A percentile compares a stretch with the other conserved stretches of the same genome.
Evolutionary conservation across 805 yeast genomes (phyloP).

Genomic region (Cyberlindnera misumaiensis): DNA sequence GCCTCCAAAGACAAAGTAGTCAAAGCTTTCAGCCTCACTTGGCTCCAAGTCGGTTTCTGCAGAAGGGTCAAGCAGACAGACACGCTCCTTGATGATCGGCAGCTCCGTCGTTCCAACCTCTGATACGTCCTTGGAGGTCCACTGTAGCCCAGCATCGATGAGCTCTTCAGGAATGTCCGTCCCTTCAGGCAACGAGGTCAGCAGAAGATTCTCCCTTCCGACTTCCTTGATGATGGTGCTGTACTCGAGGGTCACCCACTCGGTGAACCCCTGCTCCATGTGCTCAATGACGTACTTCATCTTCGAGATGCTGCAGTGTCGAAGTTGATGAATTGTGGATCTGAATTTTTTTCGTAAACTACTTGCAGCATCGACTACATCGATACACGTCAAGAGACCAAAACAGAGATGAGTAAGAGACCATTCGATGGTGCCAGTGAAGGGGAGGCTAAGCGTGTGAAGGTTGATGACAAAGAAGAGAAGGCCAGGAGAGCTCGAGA

Average conservation of each 20-base stretch:
- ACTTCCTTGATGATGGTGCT: slow-evolving; percentile 75
- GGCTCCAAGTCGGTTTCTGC: slow-evolving; percentile 73
- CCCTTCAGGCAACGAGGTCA: slow-evolving; percentile 66
- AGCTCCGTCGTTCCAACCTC: slow-evolving; percentile 29
- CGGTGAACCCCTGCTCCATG: slow-evolving; percentile 95
- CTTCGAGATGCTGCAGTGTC: too few relatives aligned
- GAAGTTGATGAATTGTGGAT: too few relatives aligned
- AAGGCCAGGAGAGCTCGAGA: slow-evolving; percentile 8
- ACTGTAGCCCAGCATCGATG: slow-evolving; percentile 57
- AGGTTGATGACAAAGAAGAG: slow-evolving; percentile 3
- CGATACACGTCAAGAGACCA: background rate
- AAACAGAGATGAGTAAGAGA: background rate
- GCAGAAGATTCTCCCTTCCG: slow-evolving; percentile 65
- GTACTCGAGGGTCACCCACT: slow-evolving; percentile 91
- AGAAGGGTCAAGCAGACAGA: slow-evolving; percentile 86
- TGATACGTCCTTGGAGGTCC: slow-evolving; percentile 73
- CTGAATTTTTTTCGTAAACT: too few relatives aligned
- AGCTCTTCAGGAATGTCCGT: slow-evolving; percentile 66
- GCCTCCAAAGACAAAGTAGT: slow-evolving; percentile 94
- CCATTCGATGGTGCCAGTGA: slow-evolving; percentile 1
- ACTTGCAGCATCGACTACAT: too few relatives aligned
- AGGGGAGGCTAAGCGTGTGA: background rate
- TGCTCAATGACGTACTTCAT: slow-evolving; percentile 95
- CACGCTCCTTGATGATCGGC: slow-evolving; percentile 45
- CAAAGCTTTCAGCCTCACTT: slow-evolving; percentile 56